Percentiles rank a stretch among this genome's conserved stretches.
phyloP scores from a whole-genome alignment of 108 stramenopile species.

The Nitzschia sp. region DNA sequence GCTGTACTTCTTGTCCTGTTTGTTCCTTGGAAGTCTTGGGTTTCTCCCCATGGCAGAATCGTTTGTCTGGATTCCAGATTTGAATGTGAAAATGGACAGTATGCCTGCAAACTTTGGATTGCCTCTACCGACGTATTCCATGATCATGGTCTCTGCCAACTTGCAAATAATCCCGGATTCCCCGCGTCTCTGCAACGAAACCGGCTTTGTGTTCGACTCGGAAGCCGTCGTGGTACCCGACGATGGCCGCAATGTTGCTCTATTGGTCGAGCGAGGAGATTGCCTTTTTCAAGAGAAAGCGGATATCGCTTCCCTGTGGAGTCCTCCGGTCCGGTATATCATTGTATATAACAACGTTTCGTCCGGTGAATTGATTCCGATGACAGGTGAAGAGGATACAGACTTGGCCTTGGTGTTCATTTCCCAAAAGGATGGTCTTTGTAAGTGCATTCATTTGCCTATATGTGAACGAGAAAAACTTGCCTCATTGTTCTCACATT shows the following conservation, averaged over 20 bases:
- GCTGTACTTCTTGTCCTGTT: too few species aligned
- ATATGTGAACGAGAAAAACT: too few species aligned
- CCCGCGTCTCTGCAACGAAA: not conserved
- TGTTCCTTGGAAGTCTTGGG: too few species aligned
- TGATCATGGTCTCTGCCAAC: not conserved
- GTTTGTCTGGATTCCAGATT: slow-evolving; percentile 14
- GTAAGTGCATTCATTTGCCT: slow-evolving; percentile 12
- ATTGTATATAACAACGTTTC: slow-evolving; percentile 37
- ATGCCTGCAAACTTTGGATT: slow-evolving; percentile 26
- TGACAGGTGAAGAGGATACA: slow-evolving; percentile 23
- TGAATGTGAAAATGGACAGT: slow-evolving; percentile 16
- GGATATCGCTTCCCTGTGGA: slow-evolving; percentile 31
- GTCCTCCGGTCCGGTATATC: slow-evolving; percentile 17
- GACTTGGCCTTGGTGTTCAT: slow-evolving; percentile 37
- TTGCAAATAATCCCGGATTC: slow-evolving; percentile 15
- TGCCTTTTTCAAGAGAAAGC: slow-evolving; percentile 70
- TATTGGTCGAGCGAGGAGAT: slow-evolving; percentile 54
- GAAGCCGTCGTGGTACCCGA: slow-evolving; percentile 15
- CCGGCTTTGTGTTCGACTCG: not conserved
- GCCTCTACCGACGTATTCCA: not conserved
- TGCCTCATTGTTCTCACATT: too few species aligned
- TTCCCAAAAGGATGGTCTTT: slow-evolving; percentile 23
- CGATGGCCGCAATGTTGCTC: slow-evolving; percentile 37
- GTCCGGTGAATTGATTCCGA: slow-evolving; percentile 21
- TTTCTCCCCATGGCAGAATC: too few species aligned